Evolutionary conservation across 352 stramenopile species (phyloP).

Genomic region (Pythium apleroticum): DNA sequence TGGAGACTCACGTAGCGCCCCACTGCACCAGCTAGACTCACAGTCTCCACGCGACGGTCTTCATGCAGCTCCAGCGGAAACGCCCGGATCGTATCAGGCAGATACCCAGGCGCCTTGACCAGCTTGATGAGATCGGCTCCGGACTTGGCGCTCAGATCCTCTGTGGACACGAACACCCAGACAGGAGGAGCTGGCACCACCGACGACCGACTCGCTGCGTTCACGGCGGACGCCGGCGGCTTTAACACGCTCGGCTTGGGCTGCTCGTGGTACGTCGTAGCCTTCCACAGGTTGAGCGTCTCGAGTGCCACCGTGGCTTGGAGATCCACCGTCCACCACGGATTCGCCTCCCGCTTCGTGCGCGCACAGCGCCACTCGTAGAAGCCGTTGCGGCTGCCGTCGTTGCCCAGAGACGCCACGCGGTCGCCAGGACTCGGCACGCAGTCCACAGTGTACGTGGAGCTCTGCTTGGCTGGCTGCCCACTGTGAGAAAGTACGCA

Average conservation of each 20-base stretch:
- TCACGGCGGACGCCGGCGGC: conserved; percentile 36
- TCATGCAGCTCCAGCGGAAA: conserved; percentile 18
- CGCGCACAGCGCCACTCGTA: conserved; percentile 65
- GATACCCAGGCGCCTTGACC: conserved; percentile 11
- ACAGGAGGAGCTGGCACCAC: conserved; percentile 33
- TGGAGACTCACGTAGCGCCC: conserved; percentile 68
- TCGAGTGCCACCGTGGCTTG: conserved; percentile 33
- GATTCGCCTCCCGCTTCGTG: conserved; percentile 53
- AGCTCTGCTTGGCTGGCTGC: conserved; percentile 50
- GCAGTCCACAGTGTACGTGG: conserved; percentile 41
- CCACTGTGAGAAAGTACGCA: conserved; percentile 14
- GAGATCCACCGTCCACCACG: conserved; percentile 79
- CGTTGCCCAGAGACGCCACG: conserved; percentile 49
- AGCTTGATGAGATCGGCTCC: conserved; percentile 12
- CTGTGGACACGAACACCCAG: conserved; percentile 61
- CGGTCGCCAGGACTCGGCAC: conserved; percentile 46
- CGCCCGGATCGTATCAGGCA: conserved; percentile 11
- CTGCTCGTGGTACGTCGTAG: conserved; percentile 70
- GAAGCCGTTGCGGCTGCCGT: conserved; percentile 67
- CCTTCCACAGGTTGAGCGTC: conserved; percentile 65
- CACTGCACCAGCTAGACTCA: conserved; percentile 20
- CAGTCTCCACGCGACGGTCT: conserved; percentile 25
- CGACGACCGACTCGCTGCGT: conserved; percentile 30
- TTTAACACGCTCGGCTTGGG: conserved; percentile 39
- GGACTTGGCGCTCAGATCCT: conserved; percentile 20